These are phyloP conservation scores for Rhodamnia argentea DNA, from an alignment of 345 rosid genomes.

Conservation along the genomic window DNA sequence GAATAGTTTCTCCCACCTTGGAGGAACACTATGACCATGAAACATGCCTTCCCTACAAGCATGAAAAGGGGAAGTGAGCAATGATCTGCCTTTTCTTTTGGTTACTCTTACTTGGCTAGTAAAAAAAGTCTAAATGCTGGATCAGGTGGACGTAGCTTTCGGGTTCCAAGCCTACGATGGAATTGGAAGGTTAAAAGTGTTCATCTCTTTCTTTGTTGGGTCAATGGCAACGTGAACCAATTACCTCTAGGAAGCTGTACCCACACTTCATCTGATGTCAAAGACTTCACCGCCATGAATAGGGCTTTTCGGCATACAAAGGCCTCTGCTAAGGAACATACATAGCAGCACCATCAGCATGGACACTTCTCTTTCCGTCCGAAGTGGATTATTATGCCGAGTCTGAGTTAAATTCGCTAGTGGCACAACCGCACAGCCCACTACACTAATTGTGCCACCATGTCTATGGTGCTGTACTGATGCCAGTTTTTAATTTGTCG, in stretches of 20 bases:
- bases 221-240: background rate
- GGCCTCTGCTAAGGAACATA: background rate
- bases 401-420: background rate
- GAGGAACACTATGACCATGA: background rate
- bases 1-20: background rate
- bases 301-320: background rate
- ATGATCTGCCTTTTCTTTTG: background rate
- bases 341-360: background rate
- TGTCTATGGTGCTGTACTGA: background rate
- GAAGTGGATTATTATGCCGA: background rate
- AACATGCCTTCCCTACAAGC: background rate
- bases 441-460: background rate
- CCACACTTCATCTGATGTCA: background rate
- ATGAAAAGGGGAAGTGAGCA: background rate
- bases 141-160: background rate
- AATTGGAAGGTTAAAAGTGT: background rate
- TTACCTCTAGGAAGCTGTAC: background rate
- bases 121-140: background rate
- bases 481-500: background rate
- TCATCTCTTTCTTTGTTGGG: background rate
- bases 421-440: background rate
- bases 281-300: background rate
- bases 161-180: background rate
- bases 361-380: background rate
- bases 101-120: background rate